A percentile compares a stretch with the other conserved stretches of the same genome.
These are phyloP conservation scores for Penicillium glabrum DNA, from an alignment of 2,329 filamentous ascomycete species.

Conservation along the genomic window DNA sequence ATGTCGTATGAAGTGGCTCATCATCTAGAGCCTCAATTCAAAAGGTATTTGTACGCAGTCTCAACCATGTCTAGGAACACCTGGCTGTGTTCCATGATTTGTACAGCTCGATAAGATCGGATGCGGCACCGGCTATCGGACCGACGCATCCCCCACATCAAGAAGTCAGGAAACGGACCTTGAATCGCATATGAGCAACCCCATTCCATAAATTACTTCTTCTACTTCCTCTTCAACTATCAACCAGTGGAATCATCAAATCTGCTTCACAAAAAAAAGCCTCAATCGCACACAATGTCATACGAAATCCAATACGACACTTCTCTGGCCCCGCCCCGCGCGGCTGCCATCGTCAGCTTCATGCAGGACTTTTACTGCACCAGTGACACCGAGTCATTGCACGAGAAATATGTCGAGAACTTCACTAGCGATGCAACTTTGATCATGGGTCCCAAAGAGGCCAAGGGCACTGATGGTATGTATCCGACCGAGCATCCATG, in stretches of 20 bases:
- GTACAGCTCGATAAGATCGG: constrained; percentile 17
- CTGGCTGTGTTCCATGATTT: not conserved
- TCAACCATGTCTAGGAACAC: no score
- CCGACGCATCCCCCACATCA: constrained; percentile 6
- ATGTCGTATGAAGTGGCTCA: no score
- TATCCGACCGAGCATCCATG: not conserved
- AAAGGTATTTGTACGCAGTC: no score
- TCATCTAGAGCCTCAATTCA: no score
- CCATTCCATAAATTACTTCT: not conserved
- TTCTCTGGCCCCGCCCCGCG: constrained; percentile 25
- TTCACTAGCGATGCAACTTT: constrained; percentile 38
- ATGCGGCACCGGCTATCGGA: constrained; percentile 12
- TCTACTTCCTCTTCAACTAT: not conserved
- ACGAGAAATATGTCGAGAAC: constrained; percentile 35
- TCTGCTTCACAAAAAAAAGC: not conserved
- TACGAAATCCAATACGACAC: constrained; percentile 32
- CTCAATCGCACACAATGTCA: constrained; percentile 24
- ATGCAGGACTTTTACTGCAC: constrained; percentile 38
- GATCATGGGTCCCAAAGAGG: constrained; percentile 39
- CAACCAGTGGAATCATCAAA: not conserved
- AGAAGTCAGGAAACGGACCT: not conserved
- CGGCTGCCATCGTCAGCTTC: constrained; percentile 29
- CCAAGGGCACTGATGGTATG: constrained; percentile 33
- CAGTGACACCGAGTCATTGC: constrained; percentile 35
- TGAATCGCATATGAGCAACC: not conserved